Evolutionary conservation across 106 monocot genomes (phyloP), one percentile per base, ranked within the genome.

Genomic region (Dendrobium chrysotoxum): DNA sequence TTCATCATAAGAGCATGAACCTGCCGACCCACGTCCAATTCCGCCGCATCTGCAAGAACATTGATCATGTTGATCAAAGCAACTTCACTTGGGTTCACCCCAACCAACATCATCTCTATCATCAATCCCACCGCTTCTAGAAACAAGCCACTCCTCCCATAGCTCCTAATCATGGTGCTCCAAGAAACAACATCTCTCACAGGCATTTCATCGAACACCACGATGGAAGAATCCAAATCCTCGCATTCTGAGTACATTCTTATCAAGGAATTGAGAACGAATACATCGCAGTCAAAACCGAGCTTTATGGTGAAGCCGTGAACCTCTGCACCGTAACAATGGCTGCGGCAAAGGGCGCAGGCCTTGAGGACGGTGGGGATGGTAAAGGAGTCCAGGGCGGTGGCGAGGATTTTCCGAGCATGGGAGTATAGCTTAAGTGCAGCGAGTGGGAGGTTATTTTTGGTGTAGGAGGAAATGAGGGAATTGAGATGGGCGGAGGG

Each of bases 171-270:
- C 86, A 93, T 85, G 15, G 88, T 88, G 46, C 87, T 93, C 86
- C 86, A 93, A 0, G 93, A 90, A 40, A 93, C 93, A 4, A 79
- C 80, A 66, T 93, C 90, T 78, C 86, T 88, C 6, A 78, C 75
- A n/a, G 83, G 84, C 93, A 93, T 93, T 84, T 80, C 79, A 20
- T 88, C 86, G 26, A 90, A 93, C 86, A 93, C 28, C 40, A 46
- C 45, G 44, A 21, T 21, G 0, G 88, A 84, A 65, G 73, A 71
- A 4, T 40, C 83, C 21, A 86, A 15, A 3, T 7, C 26, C 17
- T 79, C 85, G 64, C 90, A 93, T 25, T 86, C 88, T 1, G 90
- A 83, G 70, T 93, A 93, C 88, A 90, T 86, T 1, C 86, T 88
- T 13, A 93, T 79, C 50, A 93, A 44, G 9, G 90, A 77, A 65